A percentile compares a stretch with the other conserved stretches of the same genome.
phyloP scores from a whole-genome alignment of 2,329 filamentous ascomycete genomes.

The Ophiosphaerella korrae region DNA sequence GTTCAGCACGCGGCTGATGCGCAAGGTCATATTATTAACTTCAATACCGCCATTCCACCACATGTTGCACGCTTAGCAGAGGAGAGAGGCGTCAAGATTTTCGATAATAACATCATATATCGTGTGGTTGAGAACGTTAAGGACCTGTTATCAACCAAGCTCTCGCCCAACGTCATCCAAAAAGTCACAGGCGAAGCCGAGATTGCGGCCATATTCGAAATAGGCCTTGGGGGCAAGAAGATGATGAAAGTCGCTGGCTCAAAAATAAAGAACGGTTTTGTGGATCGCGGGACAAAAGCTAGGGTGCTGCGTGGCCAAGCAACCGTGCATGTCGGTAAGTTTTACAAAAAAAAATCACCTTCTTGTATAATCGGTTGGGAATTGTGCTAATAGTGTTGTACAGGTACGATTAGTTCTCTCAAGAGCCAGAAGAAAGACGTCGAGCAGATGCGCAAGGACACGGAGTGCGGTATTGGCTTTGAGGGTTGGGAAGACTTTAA shows the following conservation, averaged over 20 bases:
- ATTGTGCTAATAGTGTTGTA: conserved; percentile 6
- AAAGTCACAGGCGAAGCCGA: conserved; percentile 88
- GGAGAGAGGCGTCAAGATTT: conserved; percentile 71
- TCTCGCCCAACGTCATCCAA: conserved; percentile 69
- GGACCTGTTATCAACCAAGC: conserved; percentile 68
- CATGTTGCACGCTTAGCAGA: conserved; percentile 73
- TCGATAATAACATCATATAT: conserved; percentile 89
- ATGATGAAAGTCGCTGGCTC: conserved; percentile 83
- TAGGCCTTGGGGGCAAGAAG: conserved; percentile 74
- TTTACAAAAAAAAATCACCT: background rate
- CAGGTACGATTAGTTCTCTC: conserved; percentile 78
- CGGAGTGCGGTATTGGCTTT: conserved; percentile 91
- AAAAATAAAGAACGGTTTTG: conserved; percentile 79
- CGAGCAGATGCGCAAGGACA: conserved; percentile 84
- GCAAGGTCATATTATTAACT: conserved; percentile 78
- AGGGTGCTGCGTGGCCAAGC: conserved; percentile 74
- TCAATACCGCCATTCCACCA: conserved; percentile 75
- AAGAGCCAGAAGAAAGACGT: conserved; percentile 95
- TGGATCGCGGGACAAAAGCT: conserved; percentile 68
- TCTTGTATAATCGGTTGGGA: background rate
- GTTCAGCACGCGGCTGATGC: conserved; percentile 84
- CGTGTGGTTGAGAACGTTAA: conserved; percentile 75
- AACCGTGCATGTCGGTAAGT: conserved; percentile 80
- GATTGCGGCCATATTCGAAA: conserved; percentile 79
- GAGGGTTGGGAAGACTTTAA: conserved; percentile 77